Conservation (phyloP, 208 protist genomes). For the Leishmania braziliensis region DNA sequence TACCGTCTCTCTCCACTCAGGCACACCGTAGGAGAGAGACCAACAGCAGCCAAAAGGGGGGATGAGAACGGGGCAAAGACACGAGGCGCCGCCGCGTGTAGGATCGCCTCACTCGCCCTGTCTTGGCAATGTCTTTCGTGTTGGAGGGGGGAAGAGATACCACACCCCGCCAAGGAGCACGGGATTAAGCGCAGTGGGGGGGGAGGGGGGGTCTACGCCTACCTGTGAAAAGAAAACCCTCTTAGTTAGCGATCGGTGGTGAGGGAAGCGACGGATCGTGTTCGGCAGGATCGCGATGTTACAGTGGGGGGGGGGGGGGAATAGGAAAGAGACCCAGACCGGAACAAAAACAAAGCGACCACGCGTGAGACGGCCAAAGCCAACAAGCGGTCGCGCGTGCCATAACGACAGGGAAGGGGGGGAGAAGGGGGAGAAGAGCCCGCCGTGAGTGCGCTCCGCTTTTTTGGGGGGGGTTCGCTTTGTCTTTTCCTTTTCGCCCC, state of each 20-base stretch:
- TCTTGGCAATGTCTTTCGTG: not conserved
- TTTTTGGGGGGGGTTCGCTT: too few relatives aligned
- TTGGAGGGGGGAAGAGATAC: not conserved
- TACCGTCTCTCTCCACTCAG: not conserved
- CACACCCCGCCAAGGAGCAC: not conserved
- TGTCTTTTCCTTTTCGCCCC: too few relatives aligned
- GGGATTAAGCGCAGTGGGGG: too few relatives aligned
- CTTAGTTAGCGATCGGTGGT: not conserved
- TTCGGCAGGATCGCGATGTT: not conserved
- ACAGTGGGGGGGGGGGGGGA: too few relatives aligned
- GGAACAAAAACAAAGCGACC: not conserved
- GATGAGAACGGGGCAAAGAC: not conserved
- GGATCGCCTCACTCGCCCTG: not conserved
- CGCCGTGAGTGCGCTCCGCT: too few relatives aligned
- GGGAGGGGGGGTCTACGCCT: not conserved
- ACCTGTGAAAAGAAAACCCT: not conserved
- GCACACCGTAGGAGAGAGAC: not conserved
- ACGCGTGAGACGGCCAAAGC: not conserved
- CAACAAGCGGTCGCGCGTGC: not conserved
- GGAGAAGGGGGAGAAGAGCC: not conserved
- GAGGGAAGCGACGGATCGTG: not conserved
- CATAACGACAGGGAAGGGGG: not conserved
- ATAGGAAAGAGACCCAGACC: too few relatives aligned
- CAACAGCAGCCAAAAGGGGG: not conserved
- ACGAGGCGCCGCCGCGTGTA: not conserved